Conservation (phyloP, 2,329 filamentous ascomycete species). For the Calonectria pseudoturangicola region DNA sequence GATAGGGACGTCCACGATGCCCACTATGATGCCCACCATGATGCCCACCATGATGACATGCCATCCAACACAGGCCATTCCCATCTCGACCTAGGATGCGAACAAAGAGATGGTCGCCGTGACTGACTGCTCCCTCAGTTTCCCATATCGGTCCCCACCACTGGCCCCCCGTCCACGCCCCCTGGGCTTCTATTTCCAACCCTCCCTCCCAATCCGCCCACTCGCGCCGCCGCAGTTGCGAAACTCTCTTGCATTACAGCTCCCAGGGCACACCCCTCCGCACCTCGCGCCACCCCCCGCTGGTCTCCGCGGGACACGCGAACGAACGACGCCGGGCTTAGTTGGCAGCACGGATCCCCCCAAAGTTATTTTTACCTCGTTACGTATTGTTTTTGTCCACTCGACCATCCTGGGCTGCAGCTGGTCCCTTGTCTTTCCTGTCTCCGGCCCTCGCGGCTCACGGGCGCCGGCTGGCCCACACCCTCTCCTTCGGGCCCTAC, state of each 20-base stretch:
- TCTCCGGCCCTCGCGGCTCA: constrained; percentile 40
- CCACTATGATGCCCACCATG: constrained; percentile 19
- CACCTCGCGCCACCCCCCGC: constrained; percentile 28
- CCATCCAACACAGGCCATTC: constrained; percentile 22
- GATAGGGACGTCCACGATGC: not conserved
- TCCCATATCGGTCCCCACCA: constrained; percentile 41
- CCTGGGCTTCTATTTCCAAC: constrained; percentile 30
- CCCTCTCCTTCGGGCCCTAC: constrained; percentile 17
- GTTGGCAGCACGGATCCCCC: constrained; percentile 50
- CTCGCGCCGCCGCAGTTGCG: constrained; percentile 15
- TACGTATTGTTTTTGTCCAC: constrained; percentile 53
- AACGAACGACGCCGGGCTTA: constrained; percentile 43
- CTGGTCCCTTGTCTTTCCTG: constrained; percentile 21
- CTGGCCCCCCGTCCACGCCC: constrained; percentile 39
- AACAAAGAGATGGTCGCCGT: constrained; percentile 9
- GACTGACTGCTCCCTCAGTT: constrained; percentile 34
- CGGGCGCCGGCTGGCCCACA: constrained; percentile 29
- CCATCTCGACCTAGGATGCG: constrained; percentile 24
- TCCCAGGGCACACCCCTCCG: constrained; percentile 31
- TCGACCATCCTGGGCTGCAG: constrained; percentile 35
- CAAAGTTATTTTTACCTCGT: constrained; percentile 58
- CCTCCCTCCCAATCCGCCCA: constrained; percentile 31
- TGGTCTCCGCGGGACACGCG: constrained; percentile 38
- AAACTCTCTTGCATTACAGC: constrained; percentile 20
- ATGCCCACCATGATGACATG: constrained; percentile 31